Base-by-base conservation (phyloP, 169 alveolate genomes). In the Babesia bigemina region DNA sequence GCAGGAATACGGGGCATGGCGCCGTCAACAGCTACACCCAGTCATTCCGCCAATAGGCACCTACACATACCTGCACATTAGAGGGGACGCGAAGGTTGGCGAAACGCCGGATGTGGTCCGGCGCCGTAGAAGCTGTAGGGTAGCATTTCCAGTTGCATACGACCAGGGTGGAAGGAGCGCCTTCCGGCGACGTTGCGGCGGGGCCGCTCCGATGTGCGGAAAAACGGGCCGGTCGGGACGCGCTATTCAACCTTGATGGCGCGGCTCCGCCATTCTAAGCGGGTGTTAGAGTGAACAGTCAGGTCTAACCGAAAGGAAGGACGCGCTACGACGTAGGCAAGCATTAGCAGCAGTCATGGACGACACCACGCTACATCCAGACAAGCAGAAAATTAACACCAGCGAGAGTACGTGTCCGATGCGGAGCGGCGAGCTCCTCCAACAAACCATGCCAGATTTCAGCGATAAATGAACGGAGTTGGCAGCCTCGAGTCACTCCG, bases 91-190 rank as follows among this genome's bases (percentile, higher is more conserved):
- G 28, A 0, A 66, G 69, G 36, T 39, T 65, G 19, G 71, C 78
- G 48, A 63, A 77, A 44, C 72, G 74, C 12, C 17, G 29, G n/a
- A 77, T 77, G 33, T 50, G 44, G 24, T 67, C 59, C 42, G 55
- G 21, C 7, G 86, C 60, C 65, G 44, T 14, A 13, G 61, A 17
- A 0, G 74, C 26, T 26, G 71, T 19, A 21, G 73, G 16, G 56
- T 77, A 77, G 39, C 86, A 77, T 60, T 77, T 77, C 86, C 70
- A 77, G 79, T 77, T 77, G 74, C 86, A 77, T n/a, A 77, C 86
- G 42, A 77, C 73, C 29, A 65, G 74, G 39, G 74, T 50, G 50
- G 65, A 36, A 24, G 4, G 28, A 26, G 42, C 28, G 12, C 48
- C 48, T 19, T 12, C 3, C 14, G 65, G 21, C 39, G 39, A 24